Evolutionary conservation across 805 yeast species (phyloP).

Genomic region (Ogataea kodamae): DNA sequence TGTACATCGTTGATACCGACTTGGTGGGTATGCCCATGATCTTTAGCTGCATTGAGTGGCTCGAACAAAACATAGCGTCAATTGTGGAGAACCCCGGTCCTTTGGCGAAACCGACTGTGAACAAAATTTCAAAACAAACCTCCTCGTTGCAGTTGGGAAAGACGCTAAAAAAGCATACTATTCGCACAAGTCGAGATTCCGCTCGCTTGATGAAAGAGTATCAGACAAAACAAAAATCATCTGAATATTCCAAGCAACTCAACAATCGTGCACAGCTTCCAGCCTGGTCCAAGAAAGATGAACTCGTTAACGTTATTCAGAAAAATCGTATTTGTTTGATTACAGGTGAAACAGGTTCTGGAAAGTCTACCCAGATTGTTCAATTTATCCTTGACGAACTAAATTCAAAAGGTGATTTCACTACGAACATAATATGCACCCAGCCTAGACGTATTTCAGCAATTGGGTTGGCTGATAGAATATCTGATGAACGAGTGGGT

Average conservation of each 20-base stretch:
- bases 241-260: constrained; percentile 36
- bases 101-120: constrained; percentile 26
- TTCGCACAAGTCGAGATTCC: constrained; percentile 31
- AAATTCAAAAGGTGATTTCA: constrained; percentile 44
- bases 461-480: constrained; percentile 89
- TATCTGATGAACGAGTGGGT: constrained; percentile 74
- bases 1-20: constrained; percentile 39
- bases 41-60: constrained; percentile 71
- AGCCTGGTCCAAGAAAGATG: constrained; percentile 70
- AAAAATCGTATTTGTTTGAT: constrained; percentile 65
- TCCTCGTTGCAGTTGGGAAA: constrained; percentile 2
- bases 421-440: constrained; percentile 72
- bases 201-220: constrained; percentile 35
- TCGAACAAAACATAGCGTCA: constrained; percentile 55
- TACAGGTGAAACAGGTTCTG: constrained; percentile 98
- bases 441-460: constrained; percentile 97
- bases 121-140: not conserved
- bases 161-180: constrained; percentile 8
- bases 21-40: constrained; percentile 69
- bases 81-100: constrained; percentile 76
- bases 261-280: constrained; percentile 59
- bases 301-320: constrained; percentile 54
- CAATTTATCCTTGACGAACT: constrained; percentile 80
- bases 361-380: constrained; percentile 92
- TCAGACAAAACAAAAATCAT: constrained; percentile 28